phyloP scores from a whole-genome alignment of 2,329 filamentous ascomycete species.

The Beauveria varroae region DNA sequence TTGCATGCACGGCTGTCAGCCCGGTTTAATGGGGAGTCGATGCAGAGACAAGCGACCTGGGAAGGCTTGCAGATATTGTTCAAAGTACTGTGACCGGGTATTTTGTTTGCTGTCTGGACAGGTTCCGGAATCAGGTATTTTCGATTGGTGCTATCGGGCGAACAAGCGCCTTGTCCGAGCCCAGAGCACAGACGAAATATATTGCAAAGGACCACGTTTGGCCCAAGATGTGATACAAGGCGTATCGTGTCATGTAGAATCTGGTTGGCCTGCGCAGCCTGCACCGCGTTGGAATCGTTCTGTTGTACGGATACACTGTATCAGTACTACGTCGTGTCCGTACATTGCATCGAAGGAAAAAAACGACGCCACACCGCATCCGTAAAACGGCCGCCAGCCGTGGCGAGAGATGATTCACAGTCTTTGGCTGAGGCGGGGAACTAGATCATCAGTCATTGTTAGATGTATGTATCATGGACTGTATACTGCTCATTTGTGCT shows the following conservation, averaged over 20 bases:
- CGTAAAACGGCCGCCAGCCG: not conserved
- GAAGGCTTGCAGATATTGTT: not conserved
- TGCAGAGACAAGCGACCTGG: not conserved
- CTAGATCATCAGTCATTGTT: too few species aligned
- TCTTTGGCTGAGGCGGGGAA: not conserved
- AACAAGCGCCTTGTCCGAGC: not conserved
- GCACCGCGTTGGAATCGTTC: not conserved
- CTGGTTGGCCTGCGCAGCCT: not conserved
- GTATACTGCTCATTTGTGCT: not conserved
- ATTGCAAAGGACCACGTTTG: not conserved
- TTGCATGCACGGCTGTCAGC: not conserved
- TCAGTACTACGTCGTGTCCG: too few species aligned
- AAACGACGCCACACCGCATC: not conserved
- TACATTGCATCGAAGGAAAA: not conserved
- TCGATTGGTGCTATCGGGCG: not conserved
- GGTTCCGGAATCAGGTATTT: not conserved
- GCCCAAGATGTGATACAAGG: slow-evolving; percentile 3
- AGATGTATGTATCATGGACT: too few species aligned
- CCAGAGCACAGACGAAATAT: slow-evolving; percentile 1
- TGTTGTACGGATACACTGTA: not conserved
- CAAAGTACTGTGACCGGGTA: not conserved
- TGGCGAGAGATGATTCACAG: not conserved
- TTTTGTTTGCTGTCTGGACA: not conserved
- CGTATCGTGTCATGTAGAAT: not conserved
- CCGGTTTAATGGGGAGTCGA: not conserved